Evolutionary conservation across 495 filamentous ascomycete genomes (phyloP).

Genomic region (Aspergillus olivimuriae): DNA sequence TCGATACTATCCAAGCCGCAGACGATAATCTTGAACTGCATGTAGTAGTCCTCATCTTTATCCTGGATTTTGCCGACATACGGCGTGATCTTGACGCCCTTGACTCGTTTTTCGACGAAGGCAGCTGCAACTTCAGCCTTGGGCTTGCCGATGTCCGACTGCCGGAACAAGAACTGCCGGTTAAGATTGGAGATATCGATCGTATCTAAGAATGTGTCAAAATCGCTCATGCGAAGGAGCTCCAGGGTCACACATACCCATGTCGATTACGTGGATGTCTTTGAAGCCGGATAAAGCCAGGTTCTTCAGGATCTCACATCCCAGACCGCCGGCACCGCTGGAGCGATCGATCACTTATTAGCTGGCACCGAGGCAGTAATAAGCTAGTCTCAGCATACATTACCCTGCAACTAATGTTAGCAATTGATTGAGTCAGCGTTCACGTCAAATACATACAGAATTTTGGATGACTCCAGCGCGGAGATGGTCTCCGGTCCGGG

Average conservation of each 20-base stretch:
- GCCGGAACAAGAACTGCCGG: constrained; percentile 93
- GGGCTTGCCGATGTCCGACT: constrained; percentile 83
- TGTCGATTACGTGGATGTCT: constrained; percentile 98
- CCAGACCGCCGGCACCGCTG: constrained; percentile 89
- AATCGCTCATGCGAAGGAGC: not conserved
- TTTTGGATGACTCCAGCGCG: constrained; percentile 56
- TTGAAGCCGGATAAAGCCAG: constrained; percentile 93
- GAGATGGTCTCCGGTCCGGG: constrained; percentile 57
- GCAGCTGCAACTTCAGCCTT: constrained; percentile 91
- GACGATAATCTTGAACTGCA: constrained; percentile 89
- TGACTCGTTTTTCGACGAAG: constrained; percentile 84
- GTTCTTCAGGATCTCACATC: constrained; percentile 96
- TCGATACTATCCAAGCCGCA: constrained; percentile 98
- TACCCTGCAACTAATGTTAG: no score
- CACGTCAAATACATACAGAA: constrained; percentile 55
- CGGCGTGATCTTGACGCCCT: constrained; percentile 86
- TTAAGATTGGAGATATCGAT: constrained; percentile 99
- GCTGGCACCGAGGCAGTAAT: not conserved
- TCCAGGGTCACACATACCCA: constrained; percentile 52
- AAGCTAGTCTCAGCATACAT: constrained; percentile 21
- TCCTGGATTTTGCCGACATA: constrained; percentile 95
- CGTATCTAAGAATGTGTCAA: constrained; percentile 54
- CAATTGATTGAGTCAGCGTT: no score
- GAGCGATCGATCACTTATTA: constrained; percentile 6
- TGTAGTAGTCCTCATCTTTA: constrained; percentile 95